Percentiles rank a stretch among this genome's conserved stretches.
These are phyloP conservation scores for Candida germanica DNA, from an alignment of 805 yeast species.

Conservation along the genomic window DNA sequence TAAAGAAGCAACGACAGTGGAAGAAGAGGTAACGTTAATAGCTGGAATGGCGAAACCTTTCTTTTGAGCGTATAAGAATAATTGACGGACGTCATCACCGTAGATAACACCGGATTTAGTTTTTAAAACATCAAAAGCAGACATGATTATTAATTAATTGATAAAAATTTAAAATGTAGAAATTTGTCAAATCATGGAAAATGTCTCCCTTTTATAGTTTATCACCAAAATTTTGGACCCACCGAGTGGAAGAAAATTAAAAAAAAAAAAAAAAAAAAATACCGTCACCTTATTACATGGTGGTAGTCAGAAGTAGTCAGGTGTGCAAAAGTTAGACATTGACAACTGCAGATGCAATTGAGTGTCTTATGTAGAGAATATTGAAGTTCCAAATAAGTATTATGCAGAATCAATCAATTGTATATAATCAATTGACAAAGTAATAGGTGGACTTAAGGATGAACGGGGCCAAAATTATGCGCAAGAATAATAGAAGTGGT, in stretches of 20 bases:
- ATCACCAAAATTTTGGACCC: not conserved
- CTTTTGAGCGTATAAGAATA: constrained; percentile 90
- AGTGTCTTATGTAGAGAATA: too few relatives aligned
- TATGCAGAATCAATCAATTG: too few relatives aligned
- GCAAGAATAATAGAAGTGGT: too few relatives aligned
- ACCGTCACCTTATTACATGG: constrained; percentile 8
- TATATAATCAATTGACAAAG: too few relatives aligned
- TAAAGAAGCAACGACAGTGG: constrained; percentile 67
- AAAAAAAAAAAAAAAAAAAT: constrained; percentile 1
- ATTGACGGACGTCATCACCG: constrained; percentile 90
- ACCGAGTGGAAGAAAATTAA: constrained; percentile 4
- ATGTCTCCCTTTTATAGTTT: constrained; percentile 12
- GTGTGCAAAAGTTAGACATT: too few relatives aligned
- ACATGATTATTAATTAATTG: constrained; percentile 34
- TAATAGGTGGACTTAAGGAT: too few relatives aligned
- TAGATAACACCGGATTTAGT: constrained; percentile 97
- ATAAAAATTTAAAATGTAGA: not conserved
- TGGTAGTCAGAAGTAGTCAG: too few relatives aligned
- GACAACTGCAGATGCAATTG: too few relatives aligned
- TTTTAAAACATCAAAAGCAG: constrained; percentile 69
- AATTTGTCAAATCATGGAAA: constrained; percentile 1
- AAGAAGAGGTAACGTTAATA: constrained; percentile 95
- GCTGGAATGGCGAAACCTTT: constrained; percentile 97
- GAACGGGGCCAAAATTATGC: too few relatives aligned
- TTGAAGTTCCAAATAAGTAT: too few relatives aligned